A percentile compares a stretch with the other conserved stretches of the same genome.
These are phyloP conservation scores for Artemisia annua DNA, from an alignment of 129 eudicot species.

Conservation along the genomic window DNA sequence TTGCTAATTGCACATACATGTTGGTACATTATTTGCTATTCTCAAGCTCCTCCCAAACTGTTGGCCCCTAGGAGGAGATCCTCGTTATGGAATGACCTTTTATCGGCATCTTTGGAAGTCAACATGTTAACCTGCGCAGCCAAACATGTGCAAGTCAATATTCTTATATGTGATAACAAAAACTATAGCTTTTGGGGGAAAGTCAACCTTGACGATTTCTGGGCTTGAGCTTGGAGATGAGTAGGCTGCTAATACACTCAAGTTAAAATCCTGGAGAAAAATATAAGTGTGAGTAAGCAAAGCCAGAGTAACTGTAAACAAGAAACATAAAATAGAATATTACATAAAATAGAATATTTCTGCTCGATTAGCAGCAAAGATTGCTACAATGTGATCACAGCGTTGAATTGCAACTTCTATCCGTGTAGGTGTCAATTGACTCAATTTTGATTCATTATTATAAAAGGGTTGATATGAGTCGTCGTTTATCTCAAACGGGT, in stretches of 20 bases:
- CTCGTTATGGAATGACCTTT: conserved; percentile 34
- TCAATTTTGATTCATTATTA: no score
- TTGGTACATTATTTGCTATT: neutral
- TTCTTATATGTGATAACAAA: neutral
- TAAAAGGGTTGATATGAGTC: no score
- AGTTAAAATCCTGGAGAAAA: conserved; percentile 67
- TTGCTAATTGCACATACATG: neutral
- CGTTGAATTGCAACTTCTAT: no score
- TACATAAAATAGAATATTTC: no score
- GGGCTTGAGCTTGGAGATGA: conserved; percentile 75
- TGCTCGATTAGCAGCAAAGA: no score
- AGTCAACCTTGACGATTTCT: conserved; percentile 79
- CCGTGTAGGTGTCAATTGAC: no score
- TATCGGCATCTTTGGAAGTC: conserved; percentile 54
- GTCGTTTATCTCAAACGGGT: no score
- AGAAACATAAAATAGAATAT: no score
- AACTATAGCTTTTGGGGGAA: neutral
- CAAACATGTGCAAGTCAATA: conserved; percentile 1
- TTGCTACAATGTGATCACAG: no score
- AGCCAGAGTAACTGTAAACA: no score
- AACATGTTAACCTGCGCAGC: conserved; percentile 42
- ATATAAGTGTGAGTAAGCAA: no score
- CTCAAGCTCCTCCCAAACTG: conserved; percentile 60
- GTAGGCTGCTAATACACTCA: conserved; percentile 90
- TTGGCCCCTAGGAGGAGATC: conserved; percentile 23